These are phyloP conservation scores for Fusarium stilboides DNA, from an alignment of 2,329 filamentous ascomycete genomes.

Conservation along the genomic window DNA sequence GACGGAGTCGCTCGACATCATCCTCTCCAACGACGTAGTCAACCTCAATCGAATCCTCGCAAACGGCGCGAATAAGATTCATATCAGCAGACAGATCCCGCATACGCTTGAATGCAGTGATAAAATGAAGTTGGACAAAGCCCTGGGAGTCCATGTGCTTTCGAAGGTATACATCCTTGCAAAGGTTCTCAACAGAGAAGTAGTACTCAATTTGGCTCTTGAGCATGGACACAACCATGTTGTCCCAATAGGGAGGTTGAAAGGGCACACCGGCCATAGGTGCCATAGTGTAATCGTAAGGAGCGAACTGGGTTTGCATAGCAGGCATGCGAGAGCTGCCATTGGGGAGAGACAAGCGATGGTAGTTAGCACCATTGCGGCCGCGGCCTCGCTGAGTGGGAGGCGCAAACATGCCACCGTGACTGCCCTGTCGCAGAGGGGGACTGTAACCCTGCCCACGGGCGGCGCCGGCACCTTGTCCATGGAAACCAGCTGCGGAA, in stretches of 20 bases:
- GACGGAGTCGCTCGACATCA: conserved; percentile 82
- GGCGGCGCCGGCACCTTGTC: conserved; percentile 55
- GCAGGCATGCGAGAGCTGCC: conserved; percentile 55
- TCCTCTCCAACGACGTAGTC: conserved; percentile 84
- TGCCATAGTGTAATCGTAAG: conserved; percentile 59
- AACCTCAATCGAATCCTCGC: conserved; percentile 78
- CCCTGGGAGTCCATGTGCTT: conserved; percentile 96
- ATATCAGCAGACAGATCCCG: conserved; percentile 68
- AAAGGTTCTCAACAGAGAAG: conserved; percentile 95
- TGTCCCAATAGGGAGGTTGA: conserved; percentile 67
- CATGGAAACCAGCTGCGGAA: conserved; percentile 50
- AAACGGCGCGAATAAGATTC: conserved; percentile 81
- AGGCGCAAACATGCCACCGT: conserved; percentile 55
- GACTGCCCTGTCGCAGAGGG: conserved; percentile 59
- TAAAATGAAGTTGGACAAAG: conserved; percentile 84
- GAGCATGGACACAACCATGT: conserved; percentile 61
- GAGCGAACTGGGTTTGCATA: conserved; percentile 55
- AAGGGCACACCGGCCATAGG: conserved; percentile 57
- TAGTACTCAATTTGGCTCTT: conserved; percentile 85
- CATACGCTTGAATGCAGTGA: conserved; percentile 87
- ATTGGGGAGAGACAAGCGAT: conserved; percentile 60
- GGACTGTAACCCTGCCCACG: conserved; percentile 61
- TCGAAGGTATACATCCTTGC: conserved; percentile 91
- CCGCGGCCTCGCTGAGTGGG: conserved; percentile 55
- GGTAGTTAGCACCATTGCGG: conserved; percentile 55